Evolutionary conservation across 345 rosid species (phyloP).

Genomic region (Salix udensis): DNA sequence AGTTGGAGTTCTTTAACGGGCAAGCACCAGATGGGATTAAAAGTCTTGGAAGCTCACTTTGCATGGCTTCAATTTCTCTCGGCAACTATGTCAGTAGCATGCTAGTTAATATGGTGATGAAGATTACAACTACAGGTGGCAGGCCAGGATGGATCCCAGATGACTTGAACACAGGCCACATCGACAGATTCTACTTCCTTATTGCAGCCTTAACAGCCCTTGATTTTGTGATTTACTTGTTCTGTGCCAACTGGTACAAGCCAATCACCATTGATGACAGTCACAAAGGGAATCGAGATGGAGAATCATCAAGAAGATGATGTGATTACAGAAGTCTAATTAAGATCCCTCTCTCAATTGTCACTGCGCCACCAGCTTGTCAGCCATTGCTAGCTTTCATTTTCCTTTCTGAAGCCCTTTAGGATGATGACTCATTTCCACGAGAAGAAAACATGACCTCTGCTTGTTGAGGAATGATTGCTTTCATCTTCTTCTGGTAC

Average conservation of each 20-base stretch:
- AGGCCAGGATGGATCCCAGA: slow-evolving; percentile 77
- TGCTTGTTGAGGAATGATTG: not conserved
- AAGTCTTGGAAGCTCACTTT: slow-evolving; percentile 87
- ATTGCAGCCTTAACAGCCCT: slow-evolving; percentile 58
- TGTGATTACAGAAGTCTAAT: slow-evolving; percentile 1
- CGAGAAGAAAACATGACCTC: not conserved
- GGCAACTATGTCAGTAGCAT: slow-evolving; percentile 83
- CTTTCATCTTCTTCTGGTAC: not conserved
- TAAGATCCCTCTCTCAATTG: not conserved
- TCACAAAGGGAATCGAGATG: not conserved
- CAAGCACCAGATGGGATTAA: slow-evolving; percentile 90
- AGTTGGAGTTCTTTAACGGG: slow-evolving; percentile 80
- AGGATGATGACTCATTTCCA: not conserved
- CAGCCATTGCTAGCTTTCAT: not conserved
- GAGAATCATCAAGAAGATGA: not conserved
- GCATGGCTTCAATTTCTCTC: slow-evolving; percentile 94
- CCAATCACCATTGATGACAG: slow-evolving; percentile 49
- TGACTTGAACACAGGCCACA: slow-evolving; percentile 60
- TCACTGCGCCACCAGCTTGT: not conserved
- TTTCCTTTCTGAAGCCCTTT: not conserved
- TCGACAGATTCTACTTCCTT: slow-evolving; percentile 74
- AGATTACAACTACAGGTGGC: slow-evolving; percentile 46
- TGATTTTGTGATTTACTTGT: slow-evolving; percentile 56
- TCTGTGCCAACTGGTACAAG: slow-evolving; percentile 72
- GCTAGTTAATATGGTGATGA: slow-evolving; percentile 65